Base-by-base conservation (phyloP, 2,329 filamentous ascomycete species). In the Pseudogymnoascus sp. region DNA sequence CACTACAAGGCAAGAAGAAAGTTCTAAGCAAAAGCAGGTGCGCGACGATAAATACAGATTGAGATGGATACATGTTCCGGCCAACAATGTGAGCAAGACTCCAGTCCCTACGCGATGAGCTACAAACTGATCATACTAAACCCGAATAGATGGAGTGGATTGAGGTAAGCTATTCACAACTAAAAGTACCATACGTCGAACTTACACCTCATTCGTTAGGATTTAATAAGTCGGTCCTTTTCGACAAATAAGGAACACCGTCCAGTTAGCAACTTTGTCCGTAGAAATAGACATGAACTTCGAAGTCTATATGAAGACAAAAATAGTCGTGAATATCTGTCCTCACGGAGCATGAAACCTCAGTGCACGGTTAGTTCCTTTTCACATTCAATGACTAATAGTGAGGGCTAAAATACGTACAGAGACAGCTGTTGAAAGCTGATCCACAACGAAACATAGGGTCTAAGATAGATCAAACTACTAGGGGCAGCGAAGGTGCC, bases 31-130 rank as follows among this genome's bases (percentile, higher is more conserved):
- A 10, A 31, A 57, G 11, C 10, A 57, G 19, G 26, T 33, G n/a
- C 50, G 11, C 26, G 50, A 57, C 11, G 26, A 13, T 11, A n/a
- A 28, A 33, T 57, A 57, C 10, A 19, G 6, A 33, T 57, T 57
- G 19, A 57, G 50, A 33, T 57, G 50, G 50, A 57, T 57, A 57
- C 50, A 57, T 57, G 28, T 57, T 57, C 50, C 50, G 9, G 50
- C 50, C 2, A 57, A 57, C 4, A 57, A 57, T 19, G 50, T 57
- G 28, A 57, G 50, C 4, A 33, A 19, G 33, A 13, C 5, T 15
- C 15, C 9, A 57, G 2, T 57, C 17, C 2, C 17, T 10, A 19
- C 10, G 10, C 13, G 2, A n/a, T 4, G 9, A 33, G 26, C 10
- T 13, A 33, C 4, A 57, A 13, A 19, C 50, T 57, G 33, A 53